A percentile compares a stretch with the other conserved stretches of the same genome.
Conservation (phyloP, 208 protist species). For the Trypanosoma mega region DNA sequence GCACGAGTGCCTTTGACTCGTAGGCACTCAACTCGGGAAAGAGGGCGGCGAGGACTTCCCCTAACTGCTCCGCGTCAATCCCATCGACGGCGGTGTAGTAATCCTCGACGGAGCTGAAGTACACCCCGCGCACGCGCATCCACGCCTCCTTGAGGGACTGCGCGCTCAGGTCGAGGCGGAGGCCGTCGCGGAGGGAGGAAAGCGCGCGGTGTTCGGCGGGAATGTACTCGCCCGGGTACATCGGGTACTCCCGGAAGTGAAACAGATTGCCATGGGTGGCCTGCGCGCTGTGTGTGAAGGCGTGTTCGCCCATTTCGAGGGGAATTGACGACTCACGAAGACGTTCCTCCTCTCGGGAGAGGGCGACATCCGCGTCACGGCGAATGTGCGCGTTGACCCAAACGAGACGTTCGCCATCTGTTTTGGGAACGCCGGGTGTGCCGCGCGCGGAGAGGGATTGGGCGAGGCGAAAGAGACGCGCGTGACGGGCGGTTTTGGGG, state of each 20-base stretch:
- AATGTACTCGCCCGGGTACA: conserved; percentile 92
- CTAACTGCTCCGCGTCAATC: conserved; percentile 80
- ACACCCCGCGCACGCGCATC: conserved; percentile 82
- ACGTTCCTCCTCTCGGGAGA: conserved; percentile 74
- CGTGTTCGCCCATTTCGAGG: conserved; percentile 60
- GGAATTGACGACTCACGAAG: conserved; percentile 68
- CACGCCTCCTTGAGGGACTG: conserved; percentile 89
- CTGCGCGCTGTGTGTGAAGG: conserved; percentile 60
- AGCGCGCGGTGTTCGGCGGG: conserved; percentile 84
- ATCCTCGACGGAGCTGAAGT: conserved; percentile 79
- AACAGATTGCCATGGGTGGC: conserved; percentile 86
- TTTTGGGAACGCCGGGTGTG: conserved; percentile 41
- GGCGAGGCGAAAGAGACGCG: conserved; percentile 72
- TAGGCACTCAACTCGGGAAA: conserved; percentile 69
- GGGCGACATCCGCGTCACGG: conserved; percentile 59
- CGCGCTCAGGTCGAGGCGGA: conserved; percentile 75
- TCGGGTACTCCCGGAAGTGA: conserved; percentile 89
- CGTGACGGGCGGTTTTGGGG: conserved; percentile 90
- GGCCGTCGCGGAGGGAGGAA: conserved; percentile 81
- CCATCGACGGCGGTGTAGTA: conserved; percentile 88
- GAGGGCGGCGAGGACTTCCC: conserved; percentile 81
- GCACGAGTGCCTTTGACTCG: conserved; percentile 74
- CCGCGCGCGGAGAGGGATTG: conserved; percentile 24
- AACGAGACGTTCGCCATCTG: conserved; percentile 68
- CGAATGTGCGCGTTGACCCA: conserved; percentile 87